Percentiles rank a stretch among this genome's conserved stretches.
Evolutionary conservation across 768 basidiomycete species (phyloP).

Genomic region (Boletus barrowsii): DNA sequence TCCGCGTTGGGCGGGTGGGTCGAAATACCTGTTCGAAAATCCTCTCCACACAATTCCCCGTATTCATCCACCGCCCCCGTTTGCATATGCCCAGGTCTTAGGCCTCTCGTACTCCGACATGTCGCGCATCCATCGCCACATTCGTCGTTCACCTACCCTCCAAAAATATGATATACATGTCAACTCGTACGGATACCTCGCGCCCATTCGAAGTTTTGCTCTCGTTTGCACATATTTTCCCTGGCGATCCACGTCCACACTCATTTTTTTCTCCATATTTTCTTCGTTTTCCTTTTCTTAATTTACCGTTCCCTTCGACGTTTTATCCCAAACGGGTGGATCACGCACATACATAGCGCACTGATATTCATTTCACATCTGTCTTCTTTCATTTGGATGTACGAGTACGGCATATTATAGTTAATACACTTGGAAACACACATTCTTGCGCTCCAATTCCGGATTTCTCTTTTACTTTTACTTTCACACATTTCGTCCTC

Average conservation of each 20-base stretch:
- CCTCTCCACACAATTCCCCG: not conserved
- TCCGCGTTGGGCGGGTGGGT: not conserved
- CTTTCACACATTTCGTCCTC: no score
- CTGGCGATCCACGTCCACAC: not conserved
- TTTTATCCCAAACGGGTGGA: not conserved
- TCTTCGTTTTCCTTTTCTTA: not conserved
- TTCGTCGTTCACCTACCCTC: not conserved
- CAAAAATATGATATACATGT: not conserved
- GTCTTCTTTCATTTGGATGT: not conserved
- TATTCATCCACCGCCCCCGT: not conserved
- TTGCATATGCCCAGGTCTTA: not conserved
- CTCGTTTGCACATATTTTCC: not conserved
- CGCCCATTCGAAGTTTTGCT: not conserved
- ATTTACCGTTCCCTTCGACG: not conserved
- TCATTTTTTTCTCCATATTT: not conserved
- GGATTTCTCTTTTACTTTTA: no score
- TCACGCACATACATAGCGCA: not conserved
- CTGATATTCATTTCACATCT: not conserved
- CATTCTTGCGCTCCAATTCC: no score
- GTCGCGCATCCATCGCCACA: not conserved
- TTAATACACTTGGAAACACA: constrained; percentile 1
- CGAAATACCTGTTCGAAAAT: not conserved
- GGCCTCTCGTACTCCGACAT: not conserved
- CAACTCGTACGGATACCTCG: constrained; percentile 4
- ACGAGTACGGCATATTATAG: not conserved